These are phyloP conservation scores for Neoascochyta sp. DNA, from an alignment of 2,329 filamentous ascomycete genomes.

Conservation along the genomic window DNA sequence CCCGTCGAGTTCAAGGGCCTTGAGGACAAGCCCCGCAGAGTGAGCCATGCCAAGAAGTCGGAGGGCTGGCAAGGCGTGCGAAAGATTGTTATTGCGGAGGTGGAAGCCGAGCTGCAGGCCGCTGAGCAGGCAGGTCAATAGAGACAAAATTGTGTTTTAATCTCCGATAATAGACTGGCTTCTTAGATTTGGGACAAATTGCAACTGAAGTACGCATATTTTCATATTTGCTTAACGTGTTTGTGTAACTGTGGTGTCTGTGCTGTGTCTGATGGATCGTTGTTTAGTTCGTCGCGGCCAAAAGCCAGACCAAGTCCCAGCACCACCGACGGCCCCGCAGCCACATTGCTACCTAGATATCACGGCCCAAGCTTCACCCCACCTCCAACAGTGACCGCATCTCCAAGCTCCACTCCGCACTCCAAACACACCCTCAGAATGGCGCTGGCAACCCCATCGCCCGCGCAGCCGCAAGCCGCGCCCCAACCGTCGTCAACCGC, in stretches of 20 bases:
- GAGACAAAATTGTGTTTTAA: slow-evolving; percentile 1
- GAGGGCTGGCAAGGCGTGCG: slow-evolving; percentile 70
- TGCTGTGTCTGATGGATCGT: too few species aligned
- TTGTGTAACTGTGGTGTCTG: too few species aligned
- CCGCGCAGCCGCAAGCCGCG: too few species aligned
- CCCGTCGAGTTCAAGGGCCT: slow-evolving; percentile 79
- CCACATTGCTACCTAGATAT: too few species aligned
- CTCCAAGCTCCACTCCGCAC: neutral
- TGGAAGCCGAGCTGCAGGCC: slow-evolving; percentile 48
- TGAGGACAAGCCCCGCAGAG: slow-evolving; percentile 69
- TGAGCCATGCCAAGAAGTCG: slow-evolving; percentile 62
- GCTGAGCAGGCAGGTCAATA: slow-evolving; percentile 23
- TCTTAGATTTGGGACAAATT: too few species aligned
- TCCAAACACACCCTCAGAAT: slow-evolving; percentile 2
- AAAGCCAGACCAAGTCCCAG: too few species aligned
- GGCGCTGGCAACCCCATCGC: slow-evolving; percentile 3
- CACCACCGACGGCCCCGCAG: too few species aligned
- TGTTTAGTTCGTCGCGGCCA: too few species aligned
- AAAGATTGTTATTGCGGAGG: slow-evolving; percentile 70
- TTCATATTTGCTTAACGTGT: slow-evolving; percentile 5
- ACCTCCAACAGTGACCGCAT: too few species aligned
- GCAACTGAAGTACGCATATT: slow-evolving; percentile 6
- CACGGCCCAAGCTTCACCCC: slow-evolving; percentile 4
- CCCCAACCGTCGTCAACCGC: slow-evolving; percentile 2
- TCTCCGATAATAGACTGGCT: too few species aligned